Conservation (phyloP, 129 eudicot species). For the Calendula officinalis region DNA sequence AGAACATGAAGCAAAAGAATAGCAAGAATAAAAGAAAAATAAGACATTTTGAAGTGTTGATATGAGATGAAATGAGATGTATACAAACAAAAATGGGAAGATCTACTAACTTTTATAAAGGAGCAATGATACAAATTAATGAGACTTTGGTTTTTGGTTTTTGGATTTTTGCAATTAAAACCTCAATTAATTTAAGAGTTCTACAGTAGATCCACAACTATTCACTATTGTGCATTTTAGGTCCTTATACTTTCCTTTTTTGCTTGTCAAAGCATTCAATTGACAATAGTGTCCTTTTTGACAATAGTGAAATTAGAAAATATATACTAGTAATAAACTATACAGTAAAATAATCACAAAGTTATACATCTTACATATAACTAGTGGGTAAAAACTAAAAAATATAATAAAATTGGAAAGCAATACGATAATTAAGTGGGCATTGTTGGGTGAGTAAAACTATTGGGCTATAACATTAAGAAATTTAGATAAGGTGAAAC, state of each 20-base stretch:
- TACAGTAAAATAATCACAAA: background rate
- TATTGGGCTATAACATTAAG: background rate
- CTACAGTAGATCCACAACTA: conserved; percentile 5
- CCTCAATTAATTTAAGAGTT: background rate
- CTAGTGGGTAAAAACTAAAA: too few species aligned
- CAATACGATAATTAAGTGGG: background rate
- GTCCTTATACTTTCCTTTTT: background rate
- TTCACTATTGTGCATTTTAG: background rate
- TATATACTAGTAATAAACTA: background rate
- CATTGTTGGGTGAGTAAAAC: background rate
- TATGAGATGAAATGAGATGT: conserved; percentile 23
- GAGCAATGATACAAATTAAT: conserved; percentile 19
- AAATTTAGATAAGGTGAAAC: background rate
- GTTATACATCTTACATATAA: too few species aligned
- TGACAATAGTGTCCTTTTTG: too few species aligned
- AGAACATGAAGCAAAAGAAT: conserved; percentile 18
- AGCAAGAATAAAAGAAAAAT: conserved; percentile 23
- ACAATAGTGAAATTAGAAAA: background rate
- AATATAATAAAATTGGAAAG: too few species aligned
- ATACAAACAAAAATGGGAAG: conserved; percentile 28
- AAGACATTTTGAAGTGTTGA: conserved; percentile 26
- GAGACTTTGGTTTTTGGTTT: conserved; percentile 18
- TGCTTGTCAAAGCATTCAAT: background rate
- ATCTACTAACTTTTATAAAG: conserved; percentile 27
- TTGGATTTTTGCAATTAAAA: conserved; percentile 22